These are phyloP conservation scores for Podospora pseudopauciseta DNA, from an alignment of 495 filamentous ascomycete genomes.

Conservation along the genomic window DNA sequence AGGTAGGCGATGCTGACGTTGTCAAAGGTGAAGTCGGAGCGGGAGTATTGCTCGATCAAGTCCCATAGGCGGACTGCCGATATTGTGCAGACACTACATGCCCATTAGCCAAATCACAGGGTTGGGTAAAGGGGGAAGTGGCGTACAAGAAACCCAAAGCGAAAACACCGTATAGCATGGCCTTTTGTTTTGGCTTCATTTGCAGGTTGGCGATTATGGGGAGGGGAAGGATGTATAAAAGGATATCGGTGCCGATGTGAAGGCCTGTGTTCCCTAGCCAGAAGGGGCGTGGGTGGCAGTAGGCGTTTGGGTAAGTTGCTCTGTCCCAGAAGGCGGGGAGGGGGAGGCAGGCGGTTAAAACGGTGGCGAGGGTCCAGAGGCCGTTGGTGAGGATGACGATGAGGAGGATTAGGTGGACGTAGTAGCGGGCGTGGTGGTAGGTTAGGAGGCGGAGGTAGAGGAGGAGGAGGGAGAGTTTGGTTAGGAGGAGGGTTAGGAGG, in stretches of 20 bases:
- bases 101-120: background rate
- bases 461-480: slow-evolving; percentile 28
- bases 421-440: slow-evolving; percentile 23
- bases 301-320: slow-evolving; percentile 10
- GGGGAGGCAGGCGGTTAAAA: slow-evolving; percentile 25
- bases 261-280: slow-evolving; percentile 27
- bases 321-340: slow-evolving; percentile 20
- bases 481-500: slow-evolving; percentile 28
- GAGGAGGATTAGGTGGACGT: slow-evolving; percentile 19
- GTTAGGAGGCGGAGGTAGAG: slow-evolving; percentile 30
- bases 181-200: slow-evolving; percentile 23
- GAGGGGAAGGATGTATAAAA: slow-evolving; percentile 34
- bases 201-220: slow-evolving; percentile 30
- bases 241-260: slow-evolving; percentile 30
- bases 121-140: background rate
- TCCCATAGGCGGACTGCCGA: slow-evolving; percentile 34
- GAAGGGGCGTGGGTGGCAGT: slow-evolving; percentile 17
- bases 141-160: slow-evolving; percentile 24
- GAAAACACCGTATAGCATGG: slow-evolving; percentile 23
- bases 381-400: slow-evolving; percentile 22
- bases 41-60: slow-evolving; percentile 16
- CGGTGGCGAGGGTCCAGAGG: slow-evolving; percentile 22
- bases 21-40: slow-evolving; percentile 26
- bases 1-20: slow-evolving; percentile 28
- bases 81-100: slow-evolving; percentile 24